phyloP scores from a whole-genome alignment of 2,329 filamentous ascomycete species.

The Botryotinia calthae region DNA sequence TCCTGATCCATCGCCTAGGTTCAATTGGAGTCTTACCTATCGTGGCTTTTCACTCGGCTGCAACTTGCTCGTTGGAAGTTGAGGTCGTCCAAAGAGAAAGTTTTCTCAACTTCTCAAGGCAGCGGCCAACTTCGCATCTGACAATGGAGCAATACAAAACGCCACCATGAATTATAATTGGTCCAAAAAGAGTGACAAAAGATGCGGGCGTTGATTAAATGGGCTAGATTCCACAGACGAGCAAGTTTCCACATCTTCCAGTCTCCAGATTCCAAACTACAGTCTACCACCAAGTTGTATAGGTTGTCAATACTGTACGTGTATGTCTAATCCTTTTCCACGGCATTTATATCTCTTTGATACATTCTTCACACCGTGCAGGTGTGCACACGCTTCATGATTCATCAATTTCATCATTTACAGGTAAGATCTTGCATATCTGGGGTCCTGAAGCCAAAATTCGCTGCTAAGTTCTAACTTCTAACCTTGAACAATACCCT shows the following conservation, averaged over 20 bases:
- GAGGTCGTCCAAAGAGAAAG: constrained; percentile 16
- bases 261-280: not conserved
- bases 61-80: constrained; percentile 1
- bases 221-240: not conserved
- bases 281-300: not conserved
- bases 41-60: constrained; percentile 20
- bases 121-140: constrained; percentile 18
- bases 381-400: not conserved
- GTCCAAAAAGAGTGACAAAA: not conserved
- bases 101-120: constrained; percentile 2
- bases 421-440: not conserved
- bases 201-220: constrained; percentile 3
- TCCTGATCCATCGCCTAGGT: constrained; percentile 16
- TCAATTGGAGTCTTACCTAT: constrained; percentile 22
- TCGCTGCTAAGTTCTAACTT: not conserved
- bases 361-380: not conserved
- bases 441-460: not conserved
- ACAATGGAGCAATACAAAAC: not conserved
- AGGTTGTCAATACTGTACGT: not conserved
- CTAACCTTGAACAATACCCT: not conserved
- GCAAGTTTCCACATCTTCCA: not conserved
- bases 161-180: constrained; percentile 4
- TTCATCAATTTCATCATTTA: constrained; percentile 1
- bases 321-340: constrained; percentile 5
- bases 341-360: not conserved